Evolutionary conservation across 208 protist species (phyloP).

Genomic region (Giardia muris): DNA sequence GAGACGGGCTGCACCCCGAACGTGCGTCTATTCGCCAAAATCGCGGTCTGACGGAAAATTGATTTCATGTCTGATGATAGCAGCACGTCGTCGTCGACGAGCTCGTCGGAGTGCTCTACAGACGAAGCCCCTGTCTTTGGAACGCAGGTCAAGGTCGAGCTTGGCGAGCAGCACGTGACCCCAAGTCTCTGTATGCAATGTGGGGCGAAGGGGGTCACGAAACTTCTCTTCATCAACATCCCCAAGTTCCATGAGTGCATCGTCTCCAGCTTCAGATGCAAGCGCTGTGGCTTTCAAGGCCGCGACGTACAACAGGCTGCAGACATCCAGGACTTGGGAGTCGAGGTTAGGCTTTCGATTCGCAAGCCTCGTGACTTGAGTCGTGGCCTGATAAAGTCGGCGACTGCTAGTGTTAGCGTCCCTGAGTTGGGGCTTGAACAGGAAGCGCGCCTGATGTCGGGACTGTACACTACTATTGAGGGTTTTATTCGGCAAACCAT

Average conservation of each 20-base stretch:
- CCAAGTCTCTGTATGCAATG: constrained; percentile 57
- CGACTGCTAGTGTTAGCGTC: constrained; percentile 63
- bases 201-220: constrained; percentile 50
- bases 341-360: constrained; percentile 40
- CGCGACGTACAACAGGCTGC: constrained; percentile 47
- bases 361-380: constrained; percentile 54
- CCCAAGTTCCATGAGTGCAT: constrained; percentile 53
- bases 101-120: not conserved
- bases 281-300: constrained; percentile 52
- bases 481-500: constrained; percentile 47
- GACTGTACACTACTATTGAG: constrained; percentile 57
- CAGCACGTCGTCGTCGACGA: not conserved
- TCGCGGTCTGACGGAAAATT: not conserved
- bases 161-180: constrained; percentile 27
- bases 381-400: constrained; percentile 70
- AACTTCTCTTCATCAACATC: constrained; percentile 50
- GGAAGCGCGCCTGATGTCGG: constrained; percentile 51
- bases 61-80: no score
- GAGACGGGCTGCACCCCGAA: not conserved
- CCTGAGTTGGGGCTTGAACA: constrained; percentile 73
- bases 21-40: not conserved
- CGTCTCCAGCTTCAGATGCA: constrained; percentile 50
- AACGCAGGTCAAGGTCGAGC: not conserved
- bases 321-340: constrained; percentile 43
- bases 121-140: not conserved